These are phyloP conservation scores for Viola odorata DNA, from an alignment of 345 rosid genomes.

Conservation along the genomic window DNA sequence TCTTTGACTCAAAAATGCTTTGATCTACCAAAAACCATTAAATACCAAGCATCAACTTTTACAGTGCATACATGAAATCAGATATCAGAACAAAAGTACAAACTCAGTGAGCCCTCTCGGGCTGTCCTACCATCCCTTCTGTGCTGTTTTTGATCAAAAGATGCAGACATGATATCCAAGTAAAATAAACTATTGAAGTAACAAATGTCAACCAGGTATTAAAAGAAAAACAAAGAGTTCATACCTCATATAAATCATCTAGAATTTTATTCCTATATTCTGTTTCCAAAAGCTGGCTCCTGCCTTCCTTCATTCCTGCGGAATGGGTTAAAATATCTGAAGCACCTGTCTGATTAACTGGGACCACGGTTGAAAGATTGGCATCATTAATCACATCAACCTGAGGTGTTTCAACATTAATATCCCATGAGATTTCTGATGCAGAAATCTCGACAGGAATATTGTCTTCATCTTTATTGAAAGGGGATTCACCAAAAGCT, in stretches of 20 bases:
- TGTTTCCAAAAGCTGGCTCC: constrained; percentile 82
- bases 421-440: constrained; percentile 83
- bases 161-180: neutral
- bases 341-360: constrained; percentile 33
- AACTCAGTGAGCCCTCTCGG: neutral
- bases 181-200: constrained; percentile 3
- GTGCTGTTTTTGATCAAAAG: neutral
- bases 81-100: neutral
- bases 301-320: constrained; percentile 39
- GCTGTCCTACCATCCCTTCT: neutral
- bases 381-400: constrained; percentile 56
- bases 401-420: constrained; percentile 85
- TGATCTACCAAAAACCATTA: constrained; percentile 42
- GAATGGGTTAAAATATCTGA: constrained; percentile 32
- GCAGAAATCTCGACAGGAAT: constrained; percentile 34
- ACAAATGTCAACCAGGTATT: constrained; percentile 1
- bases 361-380: constrained; percentile 26
- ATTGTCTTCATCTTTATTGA: constrained; percentile 32
- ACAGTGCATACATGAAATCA: neutral
- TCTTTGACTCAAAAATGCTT: constrained; percentile 79
- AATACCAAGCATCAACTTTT: constrained; percentile 7
- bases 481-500: constrained; percentile 29
- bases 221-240: neutral
- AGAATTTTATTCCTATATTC: constrained; percentile 88
- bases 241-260: constrained; percentile 93